Percentiles rank a stretch among this genome's conserved stretches.
These are phyloP conservation scores for Trifolium dubium DNA, from an alignment of 306 rosid species.

Conservation along the genomic window DNA sequence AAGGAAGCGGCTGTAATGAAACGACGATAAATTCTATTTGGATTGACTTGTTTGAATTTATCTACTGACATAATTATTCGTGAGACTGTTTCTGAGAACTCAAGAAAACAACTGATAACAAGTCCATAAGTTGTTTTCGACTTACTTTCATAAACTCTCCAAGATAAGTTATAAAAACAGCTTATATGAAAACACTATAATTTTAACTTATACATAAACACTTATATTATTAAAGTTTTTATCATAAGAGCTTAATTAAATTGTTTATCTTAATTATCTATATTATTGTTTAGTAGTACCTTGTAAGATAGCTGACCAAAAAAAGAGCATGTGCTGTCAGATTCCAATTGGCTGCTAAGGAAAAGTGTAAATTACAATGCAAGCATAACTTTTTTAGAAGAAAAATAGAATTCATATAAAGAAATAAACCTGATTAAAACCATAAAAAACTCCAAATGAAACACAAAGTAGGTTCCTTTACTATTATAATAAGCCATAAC, in stretches of 20 bases:
- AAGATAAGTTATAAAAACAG: too few species aligned
- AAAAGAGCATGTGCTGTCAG: conserved; percentile 57
- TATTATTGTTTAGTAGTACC: conserved; percentile 39
- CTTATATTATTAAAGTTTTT: too few species aligned
- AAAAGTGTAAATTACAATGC: conserved; percentile 54
- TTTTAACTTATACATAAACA: neutral
- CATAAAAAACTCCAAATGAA: conserved; percentile 40
- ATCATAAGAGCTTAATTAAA: too few species aligned
- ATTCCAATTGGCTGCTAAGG: conserved; percentile 52
- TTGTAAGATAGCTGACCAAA: conserved; percentile 48
- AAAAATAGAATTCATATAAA: conserved; percentile 51
- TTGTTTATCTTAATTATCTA: conserved; percentile 17
- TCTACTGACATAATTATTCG: neutral
- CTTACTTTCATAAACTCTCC: too few species aligned
- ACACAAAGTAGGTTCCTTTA: conserved; percentile 50
- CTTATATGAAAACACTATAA: too few species aligned
- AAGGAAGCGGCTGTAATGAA: conserved; percentile 46
- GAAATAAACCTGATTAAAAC: conserved; percentile 22
- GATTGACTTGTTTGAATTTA: neutral
- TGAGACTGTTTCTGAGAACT: too few species aligned
- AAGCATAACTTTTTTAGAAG: conserved; percentile 46
- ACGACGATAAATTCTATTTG: neutral
- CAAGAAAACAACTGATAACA: too few species aligned
- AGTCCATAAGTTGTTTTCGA: too few species aligned
- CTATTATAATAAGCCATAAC: conserved; percentile 44